Conservation (phyloP, 805 yeast species). For the Yarrowia sp. region DNA sequence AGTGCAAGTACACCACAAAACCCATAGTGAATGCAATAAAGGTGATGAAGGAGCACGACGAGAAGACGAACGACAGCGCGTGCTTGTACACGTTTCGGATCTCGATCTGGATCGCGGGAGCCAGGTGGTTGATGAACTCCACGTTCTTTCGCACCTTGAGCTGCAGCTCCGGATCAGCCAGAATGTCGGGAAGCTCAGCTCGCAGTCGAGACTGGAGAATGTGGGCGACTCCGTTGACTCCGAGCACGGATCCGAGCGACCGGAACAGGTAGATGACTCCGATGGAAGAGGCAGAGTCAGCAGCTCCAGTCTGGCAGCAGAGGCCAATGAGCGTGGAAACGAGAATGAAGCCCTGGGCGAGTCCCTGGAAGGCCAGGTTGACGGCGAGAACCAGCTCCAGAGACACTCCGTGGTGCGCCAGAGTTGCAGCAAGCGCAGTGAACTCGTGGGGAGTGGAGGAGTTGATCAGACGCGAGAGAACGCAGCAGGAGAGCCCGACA, state of each 20-base stretch:
- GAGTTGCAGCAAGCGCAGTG: not conserved
- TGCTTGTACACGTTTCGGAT: slow-evolving; percentile 19
- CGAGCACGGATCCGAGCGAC: slow-evolving; percentile 9
- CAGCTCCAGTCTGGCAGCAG: not conserved
- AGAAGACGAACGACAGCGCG: not conserved
- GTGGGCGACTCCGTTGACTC: slow-evolving; percentile 24
- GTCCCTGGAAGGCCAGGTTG: slow-evolving; percentile 5
- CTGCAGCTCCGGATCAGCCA: slow-evolving; percentile 14
- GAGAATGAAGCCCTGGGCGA: slow-evolving; percentile 14
- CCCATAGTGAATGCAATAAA: slow-evolving; percentile 7
- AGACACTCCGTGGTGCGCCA: not conserved
- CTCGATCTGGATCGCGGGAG: slow-evolving; percentile 1
- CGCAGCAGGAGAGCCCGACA: not conserved
- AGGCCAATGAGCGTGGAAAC: slow-evolving; percentile 17
- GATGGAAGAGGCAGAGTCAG: slow-evolving; percentile 18
- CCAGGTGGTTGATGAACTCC: slow-evolving; percentile 16
- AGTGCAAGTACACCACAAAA: not conserved
- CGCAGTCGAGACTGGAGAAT: not conserved
- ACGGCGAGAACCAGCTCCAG: not conserved
- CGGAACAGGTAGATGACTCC: slow-evolving; percentile 25
- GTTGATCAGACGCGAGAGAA: not conserved
- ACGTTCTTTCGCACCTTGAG: slow-evolving; percentile 20
- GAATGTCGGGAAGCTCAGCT: slow-evolving; percentile 2
- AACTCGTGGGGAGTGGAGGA: not conserved
- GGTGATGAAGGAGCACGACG: not conserved